Conservation (phyloP, 2,329 filamentous ascomycete species). For the Cladosporium austrohemisphaericum region DNA sequence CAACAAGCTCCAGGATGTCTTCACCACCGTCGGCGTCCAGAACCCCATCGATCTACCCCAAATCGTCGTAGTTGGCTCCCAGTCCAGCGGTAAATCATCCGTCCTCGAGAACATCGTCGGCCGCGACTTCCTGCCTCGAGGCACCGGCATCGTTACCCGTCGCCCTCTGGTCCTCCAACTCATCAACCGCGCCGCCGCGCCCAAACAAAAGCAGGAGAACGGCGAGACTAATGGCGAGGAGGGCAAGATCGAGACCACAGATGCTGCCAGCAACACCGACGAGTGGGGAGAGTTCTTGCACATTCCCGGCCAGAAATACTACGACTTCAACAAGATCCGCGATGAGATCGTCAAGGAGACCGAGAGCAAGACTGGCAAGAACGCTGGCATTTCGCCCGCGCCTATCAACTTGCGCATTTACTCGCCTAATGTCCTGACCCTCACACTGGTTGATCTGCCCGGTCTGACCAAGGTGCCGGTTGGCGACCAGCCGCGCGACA, state of each 20-base stretch:
- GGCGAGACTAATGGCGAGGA: constrained; percentile 73
- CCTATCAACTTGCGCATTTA: constrained; percentile 98
- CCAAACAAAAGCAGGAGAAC: constrained; percentile 58
- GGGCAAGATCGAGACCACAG: constrained; percentile 61
- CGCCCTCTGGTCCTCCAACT: constrained; percentile 94
- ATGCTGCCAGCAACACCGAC: constrained; percentile 85
- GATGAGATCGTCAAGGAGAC: constrained; percentile 97
- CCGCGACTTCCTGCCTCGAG: constrained; percentile 94
- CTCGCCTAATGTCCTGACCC: constrained; percentile 94
- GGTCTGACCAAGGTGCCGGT: constrained; percentile 96
- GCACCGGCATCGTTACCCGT: constrained; percentile 94
- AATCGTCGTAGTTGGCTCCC: constrained; percentile 96
- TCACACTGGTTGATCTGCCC: constrained; percentile 93
- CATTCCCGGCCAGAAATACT: constrained; percentile 94
- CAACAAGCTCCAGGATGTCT: constrained; percentile 99
- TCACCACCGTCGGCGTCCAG: constrained; percentile 92
- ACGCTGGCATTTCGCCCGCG: constrained; percentile 91
- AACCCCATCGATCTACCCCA: constrained; percentile 98
- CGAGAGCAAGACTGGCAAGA: constrained; percentile 91
- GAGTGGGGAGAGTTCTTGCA: constrained; percentile 99
- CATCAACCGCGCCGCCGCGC: constrained; percentile 73
- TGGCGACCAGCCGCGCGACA: constrained; percentile 92
- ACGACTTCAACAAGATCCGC: constrained; percentile 96
- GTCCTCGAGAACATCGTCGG: constrained; percentile 98
- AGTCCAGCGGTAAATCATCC: constrained; percentile 98